Evolutionary conservation across 345 rosid genomes (phyloP).

Genomic region (Syzygium oleosum): DNA sequence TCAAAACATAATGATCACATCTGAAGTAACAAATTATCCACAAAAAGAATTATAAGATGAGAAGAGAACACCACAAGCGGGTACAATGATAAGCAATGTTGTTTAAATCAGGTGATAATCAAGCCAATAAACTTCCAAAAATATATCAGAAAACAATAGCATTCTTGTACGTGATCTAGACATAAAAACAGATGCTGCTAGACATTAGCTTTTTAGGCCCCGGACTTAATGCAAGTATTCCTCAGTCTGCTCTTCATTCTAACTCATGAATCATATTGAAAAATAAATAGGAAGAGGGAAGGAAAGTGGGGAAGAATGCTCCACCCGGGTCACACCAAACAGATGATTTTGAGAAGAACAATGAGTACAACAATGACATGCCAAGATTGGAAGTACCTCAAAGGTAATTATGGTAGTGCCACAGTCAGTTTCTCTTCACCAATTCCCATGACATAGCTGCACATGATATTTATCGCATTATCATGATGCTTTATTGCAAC

Average conservation of each 20-base stretch:
- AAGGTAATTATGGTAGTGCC: neutral
- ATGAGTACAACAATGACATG: neutral
- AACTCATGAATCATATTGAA: neutral
- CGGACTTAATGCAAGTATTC: neutral
- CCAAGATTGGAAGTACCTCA: neutral
- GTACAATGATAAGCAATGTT: neutral
- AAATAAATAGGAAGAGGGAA: neutral
- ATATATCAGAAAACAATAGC: neutral
- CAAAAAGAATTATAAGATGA: neutral
- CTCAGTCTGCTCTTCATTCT: neutral
- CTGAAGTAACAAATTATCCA: too few species aligned
- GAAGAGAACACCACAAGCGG: neutral
- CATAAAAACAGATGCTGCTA: neutral
- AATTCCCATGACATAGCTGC: conserved; percentile 96
- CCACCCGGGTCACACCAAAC: neutral
- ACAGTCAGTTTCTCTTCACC: conserved; percentile 45
- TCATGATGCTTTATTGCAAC: neutral
- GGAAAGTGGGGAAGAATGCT: neutral
- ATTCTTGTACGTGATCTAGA: neutral
- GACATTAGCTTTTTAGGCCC: neutral
- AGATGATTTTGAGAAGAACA: neutral
- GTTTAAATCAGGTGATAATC: neutral
- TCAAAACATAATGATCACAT: too few species aligned
- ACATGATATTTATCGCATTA: neutral
- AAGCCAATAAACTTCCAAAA: neutral